phyloP scores from a whole-genome alignment of 805 yeast species.

The Ogataea degrootiae region DNA sequence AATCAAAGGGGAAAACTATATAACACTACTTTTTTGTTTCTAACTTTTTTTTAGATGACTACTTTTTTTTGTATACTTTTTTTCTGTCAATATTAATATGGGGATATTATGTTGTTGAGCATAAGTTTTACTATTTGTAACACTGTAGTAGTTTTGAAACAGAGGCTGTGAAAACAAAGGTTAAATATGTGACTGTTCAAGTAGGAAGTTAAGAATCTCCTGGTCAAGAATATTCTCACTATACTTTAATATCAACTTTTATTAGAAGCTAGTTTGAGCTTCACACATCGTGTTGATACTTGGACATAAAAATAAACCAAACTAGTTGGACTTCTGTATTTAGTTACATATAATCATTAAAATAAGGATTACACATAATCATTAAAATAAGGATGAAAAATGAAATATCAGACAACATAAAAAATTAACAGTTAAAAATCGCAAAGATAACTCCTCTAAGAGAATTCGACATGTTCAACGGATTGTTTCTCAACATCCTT shows the following conservation, averaged over 20 bases:
- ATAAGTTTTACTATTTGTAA: background rate
- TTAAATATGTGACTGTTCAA: background rate
- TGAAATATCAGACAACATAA: background rate
- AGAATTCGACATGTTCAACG: conserved; percentile 11
- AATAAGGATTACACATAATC: too few species aligned
- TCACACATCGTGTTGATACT: too few species aligned
- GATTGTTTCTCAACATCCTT: conserved; percentile 7
- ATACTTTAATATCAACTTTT: too few species aligned
- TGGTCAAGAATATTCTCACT: too few species aligned
- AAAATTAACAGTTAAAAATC: background rate
- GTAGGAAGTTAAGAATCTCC: too few species aligned
- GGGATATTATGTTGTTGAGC: background rate
- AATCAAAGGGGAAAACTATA: background rate
- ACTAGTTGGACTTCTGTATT: too few species aligned
- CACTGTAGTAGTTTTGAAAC: background rate
- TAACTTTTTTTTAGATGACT: background rate
- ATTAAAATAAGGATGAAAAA: too few species aligned
- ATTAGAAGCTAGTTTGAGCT: too few species aligned
- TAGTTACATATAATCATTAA: too few species aligned
- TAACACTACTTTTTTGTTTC: background rate
- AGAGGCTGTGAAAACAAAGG: background rate
- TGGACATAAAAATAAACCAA: too few species aligned
- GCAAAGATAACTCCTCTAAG: background rate
- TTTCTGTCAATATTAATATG: background rate
- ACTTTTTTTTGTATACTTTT: background rate